Conservation (phyloP, 176 grass and related monocot species). For the Olyra latifolia region DNA sequence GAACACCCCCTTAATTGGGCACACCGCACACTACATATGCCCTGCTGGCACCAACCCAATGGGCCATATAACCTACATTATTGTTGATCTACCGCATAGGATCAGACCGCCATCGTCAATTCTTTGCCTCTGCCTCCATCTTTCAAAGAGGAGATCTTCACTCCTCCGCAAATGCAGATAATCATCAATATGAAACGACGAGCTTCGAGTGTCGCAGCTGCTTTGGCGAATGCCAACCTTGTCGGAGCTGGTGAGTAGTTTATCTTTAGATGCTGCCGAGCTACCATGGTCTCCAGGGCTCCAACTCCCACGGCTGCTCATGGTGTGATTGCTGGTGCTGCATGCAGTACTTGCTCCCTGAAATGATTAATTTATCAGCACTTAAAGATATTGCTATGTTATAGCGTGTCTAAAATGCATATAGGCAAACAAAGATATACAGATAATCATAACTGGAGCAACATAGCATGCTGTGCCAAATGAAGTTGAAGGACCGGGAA, state of each 20-base stretch:
- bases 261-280: constrained; percentile 35
- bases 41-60: neutral
- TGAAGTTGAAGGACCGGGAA: neutral
- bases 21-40: neutral
- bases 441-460: neutral
- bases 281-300: constrained; percentile 50
- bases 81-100: constrained; percentile 55
- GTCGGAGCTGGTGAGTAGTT: constrained; percentile 31
- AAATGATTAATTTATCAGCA: constrained; percentile 19
- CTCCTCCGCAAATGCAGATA: constrained; percentile 55
- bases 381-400: neutral
- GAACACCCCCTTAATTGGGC: too few species aligned
- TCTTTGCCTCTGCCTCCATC: constrained; percentile 55
- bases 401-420: neutral
- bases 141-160: constrained; percentile 70
- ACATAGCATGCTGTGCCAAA: neutral
- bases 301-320: constrained; percentile 77
- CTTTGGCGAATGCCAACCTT: constrained; percentile 19
- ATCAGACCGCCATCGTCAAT: constrained; percentile 63
- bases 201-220: constrained; percentile 29
- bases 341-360: constrained; percentile 52
- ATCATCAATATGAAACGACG: constrained; percentile 66
- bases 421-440: neutral
- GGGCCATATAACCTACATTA: constrained; percentile 39
- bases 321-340: constrained; percentile 32